These are phyloP conservation scores for Crotalaria pallida DNA, from an alignment of 306 rosid genomes.

Conservation along the genomic window DNA sequence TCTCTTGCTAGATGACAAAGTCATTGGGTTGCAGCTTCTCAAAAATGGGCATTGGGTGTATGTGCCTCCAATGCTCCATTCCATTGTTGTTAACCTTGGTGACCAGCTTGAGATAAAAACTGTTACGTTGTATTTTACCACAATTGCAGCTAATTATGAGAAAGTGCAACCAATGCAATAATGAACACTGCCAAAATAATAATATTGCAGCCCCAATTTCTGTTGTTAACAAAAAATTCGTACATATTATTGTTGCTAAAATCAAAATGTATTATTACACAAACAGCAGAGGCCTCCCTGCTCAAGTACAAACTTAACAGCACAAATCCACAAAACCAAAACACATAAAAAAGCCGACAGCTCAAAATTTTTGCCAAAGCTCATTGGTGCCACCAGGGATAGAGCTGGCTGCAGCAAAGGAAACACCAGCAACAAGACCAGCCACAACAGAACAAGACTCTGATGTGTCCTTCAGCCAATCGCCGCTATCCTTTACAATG, in stretches of 20 bases:
- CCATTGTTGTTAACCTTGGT: conserved; percentile 66
- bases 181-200: no score
- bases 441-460: conserved; percentile 42
- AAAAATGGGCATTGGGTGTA: conserved; percentile 63
- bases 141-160: no score
- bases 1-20: conserved; percentile 74
- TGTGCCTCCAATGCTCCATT: conserved; percentile 77
- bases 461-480: conserved; percentile 31
- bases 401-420: conserved; percentile 26
- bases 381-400: conserved; percentile 35
- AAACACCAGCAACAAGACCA: conserved; percentile 27
- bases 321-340: background rate
- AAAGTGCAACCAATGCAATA: no score
- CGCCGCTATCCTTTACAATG: background rate
- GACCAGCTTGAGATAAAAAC: conserved; percentile 62
- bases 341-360: background rate
- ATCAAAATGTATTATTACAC: no score
- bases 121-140: no score
- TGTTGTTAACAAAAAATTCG: no score
- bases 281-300: background rate
- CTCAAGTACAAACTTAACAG: background rate
- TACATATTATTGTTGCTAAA: no score
- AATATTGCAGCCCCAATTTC: no score
- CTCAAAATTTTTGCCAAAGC: background rate
- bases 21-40: conserved; percentile 68